Percentiles rank a stretch among this genome's conserved stretches.
Evolutionary conservation across 306 rosid species (phyloP).

Genomic region (Myrica gale): DNA sequence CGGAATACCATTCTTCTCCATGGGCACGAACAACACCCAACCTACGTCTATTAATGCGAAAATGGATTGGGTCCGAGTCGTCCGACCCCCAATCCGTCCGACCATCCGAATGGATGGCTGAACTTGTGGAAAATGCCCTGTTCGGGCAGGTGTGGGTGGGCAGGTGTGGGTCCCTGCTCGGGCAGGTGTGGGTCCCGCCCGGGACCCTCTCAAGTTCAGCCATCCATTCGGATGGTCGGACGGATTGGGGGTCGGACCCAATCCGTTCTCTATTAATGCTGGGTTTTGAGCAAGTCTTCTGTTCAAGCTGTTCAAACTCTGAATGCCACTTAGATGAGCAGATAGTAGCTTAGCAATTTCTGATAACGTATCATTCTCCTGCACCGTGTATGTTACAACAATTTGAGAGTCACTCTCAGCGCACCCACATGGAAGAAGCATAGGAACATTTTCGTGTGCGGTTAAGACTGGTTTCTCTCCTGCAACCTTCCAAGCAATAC

Average conservation of each 20-base stretch:
- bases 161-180: no score
- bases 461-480: background rate
- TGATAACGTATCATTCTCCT: constrained; percentile 43
- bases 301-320: constrained; percentile 48
- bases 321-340: constrained; percentile 36
- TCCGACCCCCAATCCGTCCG: no score
- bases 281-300: constrained; percentile 34
- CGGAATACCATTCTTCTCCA: constrained; percentile 48
- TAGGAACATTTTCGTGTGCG: constrained; percentile 3
- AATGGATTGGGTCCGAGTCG: no score
- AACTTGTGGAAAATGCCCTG: no score
- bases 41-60: constrained; percentile 30
- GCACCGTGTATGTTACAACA: constrained; percentile 74
- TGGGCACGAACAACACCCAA: constrained; percentile 72
- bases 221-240: no score
- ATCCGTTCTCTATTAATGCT: constrained; percentile 27
- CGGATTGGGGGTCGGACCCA: no score
- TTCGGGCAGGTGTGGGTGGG: no score
- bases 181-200: no score
- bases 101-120: no score
- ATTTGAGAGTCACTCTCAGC: constrained; percentile 46
- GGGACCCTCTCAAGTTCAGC: no score
- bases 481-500: constrained; percentile 27
- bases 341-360: constrained; percentile 42
- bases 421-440: constrained; percentile 76